Base-by-base conservation (phyloP, 805 yeast species). In the Candida odintsovae region DNA sequence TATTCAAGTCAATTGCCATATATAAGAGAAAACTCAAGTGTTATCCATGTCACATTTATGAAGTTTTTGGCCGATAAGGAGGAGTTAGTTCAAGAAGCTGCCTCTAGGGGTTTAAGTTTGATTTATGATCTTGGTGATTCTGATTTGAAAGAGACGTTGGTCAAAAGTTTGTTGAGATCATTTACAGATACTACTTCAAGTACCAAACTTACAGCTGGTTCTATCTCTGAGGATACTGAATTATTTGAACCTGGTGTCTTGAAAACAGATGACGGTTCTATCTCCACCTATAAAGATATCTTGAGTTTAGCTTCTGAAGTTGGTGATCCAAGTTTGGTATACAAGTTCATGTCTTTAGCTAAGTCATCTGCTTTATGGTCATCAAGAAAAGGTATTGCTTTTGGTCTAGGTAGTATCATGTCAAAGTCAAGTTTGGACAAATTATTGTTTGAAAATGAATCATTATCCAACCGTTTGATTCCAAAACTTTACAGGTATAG, bases 271-370 rank as follows among this genome's bases (percentile, higher is more conserved):
- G 94, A 86, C 50, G 90, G 92, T 1, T 86, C 96, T 0, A 81
- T 92, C 4, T 86, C 95, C 0, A 90, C 98, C 0, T 92, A 92
- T 62, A 87, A 85, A 57, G 99, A 92, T 64, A 87, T 92, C 26
- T 71, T 92, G 55, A 86, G 72, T 56, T 70, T 92, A 42, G 97
- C 99, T 0, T 80, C 94, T 1, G 99, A 92, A 60, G 95, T 90
- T 10, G 98, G 98, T 25, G 97, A 92, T 64, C 96, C 98, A 13
- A 78, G 94, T 53, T 75, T 92, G 53, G 97, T 92, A 5, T 92
- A 92, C 66, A 87, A 89, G 60, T 92, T 92, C 62, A 89, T 92
- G 97, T 82, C 96, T 0, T 68, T 92, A 47, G 95, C 97, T 0
- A 83, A 87, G 51, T 83, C 83, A 44, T 87, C 96, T 0, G 82